Evolutionary conservation across 148 eudicot genomes (phyloP), one percentile per base, ranked within the genome.

Genomic region (Limonium bicolor): DNA sequence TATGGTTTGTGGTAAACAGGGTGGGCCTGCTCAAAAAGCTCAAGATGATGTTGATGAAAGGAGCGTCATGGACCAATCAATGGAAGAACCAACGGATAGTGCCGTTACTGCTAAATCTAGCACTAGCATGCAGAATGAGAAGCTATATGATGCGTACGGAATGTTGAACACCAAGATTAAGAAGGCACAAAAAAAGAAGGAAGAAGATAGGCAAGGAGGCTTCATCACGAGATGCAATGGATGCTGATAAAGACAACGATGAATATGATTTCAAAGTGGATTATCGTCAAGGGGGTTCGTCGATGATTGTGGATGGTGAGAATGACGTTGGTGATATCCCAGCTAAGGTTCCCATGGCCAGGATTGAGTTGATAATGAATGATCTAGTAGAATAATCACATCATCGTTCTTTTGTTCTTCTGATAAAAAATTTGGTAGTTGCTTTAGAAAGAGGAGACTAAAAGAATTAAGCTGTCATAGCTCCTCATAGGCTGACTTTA

Each of bases 201-300:
- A 90, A 84, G 54, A 84, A 78, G 41, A 71, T 62, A 29, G 58
- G 18, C 26, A 68, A 74, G 48, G 48, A 40, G 36, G 55, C 73
- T 4, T 46, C 76, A 6, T 65, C 60, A 33, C 78, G 49, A 20
- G 74, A 74, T 54, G 75, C 65, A 15, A 59, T 53, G 70, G 80
- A 74, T 26, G 62, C 46, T 7, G 69, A 60, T 26, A 72, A 72
- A 23, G 59, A 47, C 17, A 60, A 57, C 35, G 69, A 37, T 9
- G 88, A 73, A 49, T 90, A 90, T 20, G 78, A 90, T 55, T 85
- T 84, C 27, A 85, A 81, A 63, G 88, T 73, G 46, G 95, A 90
- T 69, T 85, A 68, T 51, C 62, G 51, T 26, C 65, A 12, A 33
- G 77, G 54, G 4, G n/a, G n/a, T n/a, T 65, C 92, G 14, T 61